Base-by-base conservation (phyloP, 495 filamentous ascomycete genomes). In the Aeminium ludgeri region DNA sequence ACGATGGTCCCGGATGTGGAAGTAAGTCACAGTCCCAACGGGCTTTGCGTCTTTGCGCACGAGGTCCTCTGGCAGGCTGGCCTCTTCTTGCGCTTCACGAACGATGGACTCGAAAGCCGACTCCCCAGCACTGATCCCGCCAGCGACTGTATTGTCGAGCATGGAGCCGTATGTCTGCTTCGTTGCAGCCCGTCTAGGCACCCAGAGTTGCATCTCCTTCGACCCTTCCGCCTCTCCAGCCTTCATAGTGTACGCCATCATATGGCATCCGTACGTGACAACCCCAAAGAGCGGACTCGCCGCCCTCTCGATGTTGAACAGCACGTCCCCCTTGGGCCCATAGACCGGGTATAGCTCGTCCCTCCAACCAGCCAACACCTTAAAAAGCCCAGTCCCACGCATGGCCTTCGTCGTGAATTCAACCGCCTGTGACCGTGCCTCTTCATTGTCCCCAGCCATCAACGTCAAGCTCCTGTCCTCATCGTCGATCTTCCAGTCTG, bases 121-220 rank as follows among this genome's bases (percentile, higher is more conserved):
- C 55, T 95, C 85, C 16, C 76, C 74, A 0, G 82, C 78, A 48
- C 77, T 72, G 53, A 96, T 77, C 0, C 89, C 89, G 3, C 89
- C 89, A 0, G 86, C 89, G 4, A 93, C 91, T 1, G 82, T 81
- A 54, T 99, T 99, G 56, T 99, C 89, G 36, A 96, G 61, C 74
- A 94, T 82, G 6, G 78, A 67, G 2, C 78, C 76, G 49, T 85
- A 96, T 0, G 85, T 94, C 48, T 81, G 69, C 63, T 96, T 96
- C 27, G 57, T 70, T 32, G 63, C 65, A 18, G 83, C 69, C 8
- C 89, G 65, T 35, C 80, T 66, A 4, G 89, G 85, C 0, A 91
- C 72, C 84, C 89, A 93, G 28, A 99, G 70, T 48, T 75, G 74
- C 23, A 91, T 59, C 0, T 76, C 79, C 29, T 70, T 48, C 27